Conservation (phyloP, 768 basidiomycete species). For the Leucogyrophana mollusca region DNA sequence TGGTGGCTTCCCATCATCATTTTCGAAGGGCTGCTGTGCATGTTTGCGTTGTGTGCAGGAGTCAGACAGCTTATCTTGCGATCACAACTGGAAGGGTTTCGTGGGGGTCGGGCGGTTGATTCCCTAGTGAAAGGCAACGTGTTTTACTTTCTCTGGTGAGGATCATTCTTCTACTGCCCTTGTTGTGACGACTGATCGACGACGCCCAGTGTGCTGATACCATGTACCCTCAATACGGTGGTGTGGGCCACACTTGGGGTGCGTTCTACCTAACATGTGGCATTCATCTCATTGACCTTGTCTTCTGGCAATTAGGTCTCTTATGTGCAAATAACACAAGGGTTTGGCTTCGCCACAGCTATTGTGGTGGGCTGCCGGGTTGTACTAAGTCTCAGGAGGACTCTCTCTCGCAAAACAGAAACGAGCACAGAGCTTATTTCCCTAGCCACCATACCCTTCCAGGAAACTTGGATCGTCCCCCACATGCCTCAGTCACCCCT, state of each 20-base stretch:
- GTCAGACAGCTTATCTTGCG: slow-evolving; percentile 38
- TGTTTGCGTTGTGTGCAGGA: slow-evolving; percentile 47
- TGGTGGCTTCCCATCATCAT: slow-evolving; percentile 62
- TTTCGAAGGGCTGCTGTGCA: slow-evolving; percentile 53
- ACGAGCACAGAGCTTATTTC: too few relatives aligned
- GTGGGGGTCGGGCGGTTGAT: not conserved
- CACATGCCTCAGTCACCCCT: too few relatives aligned
- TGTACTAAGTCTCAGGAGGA: too few relatives aligned
- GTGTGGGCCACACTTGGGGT: slow-evolving; percentile 3
- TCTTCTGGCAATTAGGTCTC: too few relatives aligned
- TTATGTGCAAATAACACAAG: too few relatives aligned
- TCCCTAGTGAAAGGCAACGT: slow-evolving; percentile 2
- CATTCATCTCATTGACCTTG: too few relatives aligned
- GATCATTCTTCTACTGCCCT: not conserved
- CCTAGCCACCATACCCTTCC: too few relatives aligned
- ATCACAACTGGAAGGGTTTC: too few relatives aligned
- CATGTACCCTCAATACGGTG: not conserved
- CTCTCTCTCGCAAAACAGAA: too few relatives aligned
- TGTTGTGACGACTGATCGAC: not conserved
- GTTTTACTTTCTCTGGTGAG: not conserved
- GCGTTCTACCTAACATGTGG: not conserved
- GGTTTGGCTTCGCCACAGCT: too few relatives aligned
- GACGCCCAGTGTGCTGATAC: not conserved
- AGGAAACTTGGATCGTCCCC: too few relatives aligned
- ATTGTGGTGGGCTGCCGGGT: too few relatives aligned